phyloP scores from a whole-genome alignment of 495 filamentous ascomycete genomes.

The Penicillium samsonianum region DNA sequence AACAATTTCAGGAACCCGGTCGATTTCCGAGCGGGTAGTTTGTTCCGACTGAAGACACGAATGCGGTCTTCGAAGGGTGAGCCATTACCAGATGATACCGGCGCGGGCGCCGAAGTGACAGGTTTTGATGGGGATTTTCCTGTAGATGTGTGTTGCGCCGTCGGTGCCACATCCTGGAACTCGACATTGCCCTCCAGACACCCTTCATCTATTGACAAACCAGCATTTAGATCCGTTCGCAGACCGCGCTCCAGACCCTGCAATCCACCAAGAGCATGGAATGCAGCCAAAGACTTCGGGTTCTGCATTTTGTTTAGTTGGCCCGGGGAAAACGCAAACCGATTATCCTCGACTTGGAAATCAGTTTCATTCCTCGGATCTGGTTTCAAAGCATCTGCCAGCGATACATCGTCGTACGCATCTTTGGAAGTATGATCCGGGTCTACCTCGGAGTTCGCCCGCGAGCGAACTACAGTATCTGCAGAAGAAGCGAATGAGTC shows the following conservation, averaged over 20 bases:
- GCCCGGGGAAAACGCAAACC: constrained; percentile 70
- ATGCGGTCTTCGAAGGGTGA: constrained; percentile 63
- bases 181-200: constrained; percentile 55
- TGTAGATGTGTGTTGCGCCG: constrained; percentile 17
- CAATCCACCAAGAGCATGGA: constrained; percentile 67
- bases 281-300: constrained; percentile 73
- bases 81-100: constrained; percentile 22
- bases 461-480: constrained; percentile 42
- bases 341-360: constrained; percentile 65
- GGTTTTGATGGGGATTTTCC: constrained; percentile 17
- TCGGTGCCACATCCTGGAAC: constrained; percentile 60
- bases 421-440: constrained; percentile 29
- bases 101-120: constrained; percentile 1
- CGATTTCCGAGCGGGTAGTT: constrained; percentile 71
- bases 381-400: constrained; percentile 62
- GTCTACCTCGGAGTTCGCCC: constrained; percentile 44
- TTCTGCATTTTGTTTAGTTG: constrained; percentile 74
- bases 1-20: constrained; percentile 71
- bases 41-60: constrained; percentile 71
- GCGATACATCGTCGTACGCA: constrained; percentile 45
- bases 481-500: constrained; percentile 49
- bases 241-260: constrained; percentile 67
- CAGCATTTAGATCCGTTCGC: constrained; percentile 62
- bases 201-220: constrained; percentile 68
- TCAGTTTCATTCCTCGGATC: constrained; percentile 65